phyloP scores from a whole-genome alignment of 192 early-diverging fungal genomes.

The Lobosporangium transversale region DNA sequence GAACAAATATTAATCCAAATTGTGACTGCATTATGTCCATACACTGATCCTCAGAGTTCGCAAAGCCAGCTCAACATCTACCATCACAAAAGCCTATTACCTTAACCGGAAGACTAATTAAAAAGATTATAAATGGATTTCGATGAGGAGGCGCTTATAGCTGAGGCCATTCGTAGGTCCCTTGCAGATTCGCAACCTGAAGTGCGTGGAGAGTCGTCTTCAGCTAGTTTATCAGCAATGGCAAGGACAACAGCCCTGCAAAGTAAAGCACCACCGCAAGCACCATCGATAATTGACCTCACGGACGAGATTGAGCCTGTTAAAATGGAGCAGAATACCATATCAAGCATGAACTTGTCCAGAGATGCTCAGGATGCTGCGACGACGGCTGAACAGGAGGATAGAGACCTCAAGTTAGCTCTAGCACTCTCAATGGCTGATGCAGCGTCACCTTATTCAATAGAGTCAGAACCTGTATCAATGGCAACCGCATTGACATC shows the following conservation, averaged over 20 bases:
- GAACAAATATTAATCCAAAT: no score
- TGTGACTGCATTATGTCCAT: no score
- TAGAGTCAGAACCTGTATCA: not conserved
- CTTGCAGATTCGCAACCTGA: constrained; percentile 18
- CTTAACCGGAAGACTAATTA: no score
- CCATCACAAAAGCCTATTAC: no score
- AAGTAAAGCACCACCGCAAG: not conserved
- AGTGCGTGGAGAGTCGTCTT: not conserved
- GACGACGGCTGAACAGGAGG: constrained; percentile 8
- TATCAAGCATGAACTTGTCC: not conserved
- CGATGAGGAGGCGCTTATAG: constrained; percentile 22
- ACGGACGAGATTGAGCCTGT: constrained; percentile 25
- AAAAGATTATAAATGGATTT: constrained; percentile 34
- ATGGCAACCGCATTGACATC: not conserved
- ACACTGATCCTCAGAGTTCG: no score
- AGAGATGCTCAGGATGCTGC: not conserved
- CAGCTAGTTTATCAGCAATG: not conserved
- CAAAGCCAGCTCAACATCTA: no score
- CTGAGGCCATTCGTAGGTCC: constrained; percentile 46
- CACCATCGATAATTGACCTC: constrained; percentile 21
- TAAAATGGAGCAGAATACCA: not conserved
- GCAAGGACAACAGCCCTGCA: not conserved
- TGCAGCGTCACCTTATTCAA: not conserved
- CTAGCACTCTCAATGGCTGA: constrained; percentile 15
- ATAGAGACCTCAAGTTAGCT: constrained; percentile 27